Base-by-base conservation (phyloP, 495 filamentous ascomycete genomes). In the Xylaria curta region DNA sequence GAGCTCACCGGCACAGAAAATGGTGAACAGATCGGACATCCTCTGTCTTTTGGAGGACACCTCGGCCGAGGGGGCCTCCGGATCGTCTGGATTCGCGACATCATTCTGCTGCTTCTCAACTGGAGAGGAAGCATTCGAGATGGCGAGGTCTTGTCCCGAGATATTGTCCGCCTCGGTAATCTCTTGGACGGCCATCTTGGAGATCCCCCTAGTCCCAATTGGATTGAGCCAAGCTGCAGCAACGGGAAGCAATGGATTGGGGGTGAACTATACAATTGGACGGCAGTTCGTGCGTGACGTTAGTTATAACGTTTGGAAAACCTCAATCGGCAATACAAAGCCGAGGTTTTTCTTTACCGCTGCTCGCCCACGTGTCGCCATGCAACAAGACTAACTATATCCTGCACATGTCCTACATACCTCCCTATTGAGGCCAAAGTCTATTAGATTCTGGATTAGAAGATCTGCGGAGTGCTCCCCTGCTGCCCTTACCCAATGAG, bases 11-110 rank as follows among this genome's bases (percentile, higher is more conserved):
- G 67, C 67, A 28, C 60, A 71, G 31, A 71, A 66, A 12, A 72
- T 72, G 1, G 70, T 72, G 51, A 72, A 72, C 21, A 72, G 15
- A 36, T 72, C 65, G 5, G 70, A 72, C 21, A 72, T 42, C 15
- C 64, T 33, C 13, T 68, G 66, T 36, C 19, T 66, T 24, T 46
- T 68, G 0, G 61, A 28, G 12, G 70, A 70, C 31, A 70, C 66
- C 44, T 46, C 49, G 28, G 21, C 53, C 21, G 54, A 47, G 56
- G 67, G 24, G 10, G 54, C 67, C 10, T 69, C 67, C 8, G 49
- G 67, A 17, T 69, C 67, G 17, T 44, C 19, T 26, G 56, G 17
- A 5, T 47, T 51, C 33, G 19, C 42, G 28, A 60, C 67, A 49
- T 61, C 67, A 49, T 61, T 17, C 3, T 46, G 53, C 21, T 44